Evolutionary conservation across 495 filamentous ascomycete species (phyloP).

Genomic region (Aspergillus panamensis): DNA sequence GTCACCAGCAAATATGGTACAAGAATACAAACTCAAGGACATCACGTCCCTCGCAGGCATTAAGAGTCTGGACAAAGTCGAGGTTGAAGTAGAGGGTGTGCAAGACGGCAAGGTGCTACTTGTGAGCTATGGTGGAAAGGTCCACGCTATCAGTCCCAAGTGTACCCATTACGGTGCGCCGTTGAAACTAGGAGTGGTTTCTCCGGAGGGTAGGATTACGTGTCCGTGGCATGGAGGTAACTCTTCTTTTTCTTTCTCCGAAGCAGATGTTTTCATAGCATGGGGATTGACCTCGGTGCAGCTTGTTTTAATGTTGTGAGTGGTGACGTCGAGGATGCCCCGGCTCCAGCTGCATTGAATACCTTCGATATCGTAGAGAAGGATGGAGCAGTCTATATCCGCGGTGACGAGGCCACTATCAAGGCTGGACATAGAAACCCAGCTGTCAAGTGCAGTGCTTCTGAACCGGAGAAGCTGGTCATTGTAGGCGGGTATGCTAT

Average conservation of each 20-base stretch:
- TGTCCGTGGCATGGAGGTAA: conserved; percentile 95
- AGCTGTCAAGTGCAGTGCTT: conserved; percentile 66
- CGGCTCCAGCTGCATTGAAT: conserved; percentile 75
- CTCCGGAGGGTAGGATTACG: conserved; percentile 75
- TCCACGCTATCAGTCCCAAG: conserved; percentile 76
- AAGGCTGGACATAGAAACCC: conserved; percentile 69
- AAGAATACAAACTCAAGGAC: conserved; percentile 85
- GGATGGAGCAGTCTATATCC: conserved; percentile 79
- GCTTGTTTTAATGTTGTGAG: conserved; percentile 87
- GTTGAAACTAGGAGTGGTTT: conserved; percentile 75
- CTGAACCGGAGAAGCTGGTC: conserved; percentile 66
- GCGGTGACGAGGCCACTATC: conserved; percentile 73
- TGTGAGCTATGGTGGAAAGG: conserved; percentile 66
- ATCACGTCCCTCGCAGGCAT: conserved; percentile 64
- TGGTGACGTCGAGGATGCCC: conserved; percentile 94
- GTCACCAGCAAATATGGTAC: conserved; percentile 40
- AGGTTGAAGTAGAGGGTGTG: conserved; percentile 87
- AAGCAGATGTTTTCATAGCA: not conserved
- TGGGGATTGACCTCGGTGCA: conserved; percentile 23
- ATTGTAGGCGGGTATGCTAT: conserved; percentile 72
- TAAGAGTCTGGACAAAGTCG: conserved; percentile 74
- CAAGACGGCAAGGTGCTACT: conserved; percentile 81
- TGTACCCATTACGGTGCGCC: conserved; percentile 97
- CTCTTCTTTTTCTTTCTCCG: conserved; percentile 17
- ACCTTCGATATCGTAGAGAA: conserved; percentile 78